These are phyloP conservation scores for Cordyceps fumosorosea DNA, from an alignment of 2,329 filamentous ascomycete genomes.

Conservation along the genomic window DNA sequence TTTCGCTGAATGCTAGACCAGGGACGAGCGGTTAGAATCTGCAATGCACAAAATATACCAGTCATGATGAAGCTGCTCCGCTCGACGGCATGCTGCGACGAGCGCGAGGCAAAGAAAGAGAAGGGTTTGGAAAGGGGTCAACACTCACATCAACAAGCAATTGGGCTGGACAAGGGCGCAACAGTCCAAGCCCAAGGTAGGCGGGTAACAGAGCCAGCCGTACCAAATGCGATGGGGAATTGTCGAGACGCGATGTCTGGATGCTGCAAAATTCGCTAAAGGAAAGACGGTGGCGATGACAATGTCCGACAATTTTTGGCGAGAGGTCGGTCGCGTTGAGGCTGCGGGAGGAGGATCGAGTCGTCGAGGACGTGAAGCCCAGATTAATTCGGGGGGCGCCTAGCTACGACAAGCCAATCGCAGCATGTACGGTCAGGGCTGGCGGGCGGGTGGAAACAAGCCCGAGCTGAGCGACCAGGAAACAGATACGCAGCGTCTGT, in stretches of 20 bases:
- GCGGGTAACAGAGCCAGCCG: conserved; percentile 8
- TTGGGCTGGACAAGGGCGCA: conserved; percentile 11
- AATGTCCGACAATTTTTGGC: not conserved
- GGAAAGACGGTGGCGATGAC: not conserved
- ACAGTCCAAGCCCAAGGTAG: conserved; percentile 11
- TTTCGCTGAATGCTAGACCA: conserved; percentile 3
- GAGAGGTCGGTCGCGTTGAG: conserved; percentile 4
- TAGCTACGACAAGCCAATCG: conserved; percentile 6
- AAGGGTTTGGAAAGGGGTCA: not conserved
- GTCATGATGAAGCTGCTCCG: not conserved
- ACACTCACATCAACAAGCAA: conserved; percentile 8
- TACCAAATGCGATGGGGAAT: conserved; percentile 1
- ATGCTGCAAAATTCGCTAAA: not conserved
- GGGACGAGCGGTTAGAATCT: not conserved
- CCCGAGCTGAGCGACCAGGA: not conserved
- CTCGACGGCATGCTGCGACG: not conserved
- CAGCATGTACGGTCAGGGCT: conserved; percentile 4
- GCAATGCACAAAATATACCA: not conserved
- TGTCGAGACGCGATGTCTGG: not conserved
- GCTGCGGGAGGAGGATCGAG: not conserved
- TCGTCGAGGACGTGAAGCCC: not conserved
- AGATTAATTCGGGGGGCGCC: conserved; percentile 1
- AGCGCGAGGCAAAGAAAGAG: not conserved
- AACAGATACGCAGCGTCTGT: not conserved
- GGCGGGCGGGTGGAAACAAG: not conserved